Evolutionary conservation across 2,329 filamentous ascomycete species (phyloP).

Genomic region (Beauveria medogensis): DNA sequence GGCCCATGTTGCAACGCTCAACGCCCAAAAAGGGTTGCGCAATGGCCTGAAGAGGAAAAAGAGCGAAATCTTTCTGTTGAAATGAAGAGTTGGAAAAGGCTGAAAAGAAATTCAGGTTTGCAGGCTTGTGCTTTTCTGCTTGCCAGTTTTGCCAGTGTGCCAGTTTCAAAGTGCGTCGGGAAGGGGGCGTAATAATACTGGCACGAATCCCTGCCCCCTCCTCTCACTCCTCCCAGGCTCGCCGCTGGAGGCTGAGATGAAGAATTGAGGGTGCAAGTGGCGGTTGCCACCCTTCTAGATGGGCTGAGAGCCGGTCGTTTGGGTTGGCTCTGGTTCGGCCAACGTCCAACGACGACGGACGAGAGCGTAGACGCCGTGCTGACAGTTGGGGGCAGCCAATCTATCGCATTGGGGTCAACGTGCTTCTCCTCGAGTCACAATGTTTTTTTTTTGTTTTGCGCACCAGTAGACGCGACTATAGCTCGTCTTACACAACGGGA

Average conservation of each 20-base stretch:
- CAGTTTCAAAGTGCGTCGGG: not conserved
- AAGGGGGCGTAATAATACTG: too few relatives aligned
- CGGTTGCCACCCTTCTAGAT: not conserved
- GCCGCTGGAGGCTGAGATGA: not conserved
- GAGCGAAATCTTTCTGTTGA: not conserved
- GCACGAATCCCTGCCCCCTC: not conserved
- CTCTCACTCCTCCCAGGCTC: not conserved
- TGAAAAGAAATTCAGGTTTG: not conserved
- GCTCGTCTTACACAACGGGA: not conserved
- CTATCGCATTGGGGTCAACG: too few relatives aligned
- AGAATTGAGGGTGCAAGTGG: not conserved
- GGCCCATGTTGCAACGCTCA: too few relatives aligned
- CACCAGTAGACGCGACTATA: not conserved
- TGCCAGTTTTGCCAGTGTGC: not conserved
- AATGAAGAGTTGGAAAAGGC: not conserved
- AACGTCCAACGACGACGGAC: too few relatives aligned
- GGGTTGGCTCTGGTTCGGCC: too few relatives aligned
- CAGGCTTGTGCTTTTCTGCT: not conserved
- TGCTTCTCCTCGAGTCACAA: too few relatives aligned
- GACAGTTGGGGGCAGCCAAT: too few relatives aligned
- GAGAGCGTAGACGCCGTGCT: too few relatives aligned
- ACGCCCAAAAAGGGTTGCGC: too few relatives aligned
- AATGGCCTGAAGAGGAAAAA: not conserved
- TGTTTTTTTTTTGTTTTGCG: not conserved
- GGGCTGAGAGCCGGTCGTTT: too few relatives aligned